A percentile compares a stretch with the other conserved stretches of the same genome.
Conservation (phyloP, 805 yeast genomes). For the Naumovozyma baii region DNA sequence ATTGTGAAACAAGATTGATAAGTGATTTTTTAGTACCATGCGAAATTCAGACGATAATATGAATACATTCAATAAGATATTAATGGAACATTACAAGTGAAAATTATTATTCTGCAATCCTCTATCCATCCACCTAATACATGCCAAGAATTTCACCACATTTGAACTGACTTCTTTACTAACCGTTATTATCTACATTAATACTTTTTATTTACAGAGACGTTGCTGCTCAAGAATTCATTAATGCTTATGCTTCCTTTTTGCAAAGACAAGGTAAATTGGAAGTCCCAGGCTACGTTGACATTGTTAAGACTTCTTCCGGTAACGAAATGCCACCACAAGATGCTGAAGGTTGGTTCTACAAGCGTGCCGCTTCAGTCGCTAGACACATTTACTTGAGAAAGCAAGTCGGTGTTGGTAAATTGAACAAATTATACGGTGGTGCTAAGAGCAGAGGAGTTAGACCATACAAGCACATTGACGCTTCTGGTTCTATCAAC, state of each 20-base stretch:
- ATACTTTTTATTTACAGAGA: constrained; percentile 70
- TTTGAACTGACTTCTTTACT: background rate
- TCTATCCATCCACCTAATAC: too few relatives aligned
- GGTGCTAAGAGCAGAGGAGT: constrained; percentile 98
- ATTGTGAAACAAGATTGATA: too few relatives aligned
- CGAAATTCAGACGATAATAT: too few relatives aligned
- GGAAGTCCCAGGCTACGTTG: constrained; percentile 99
- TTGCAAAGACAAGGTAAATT: constrained; percentile 99
- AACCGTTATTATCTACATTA: background rate
- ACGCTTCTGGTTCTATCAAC: constrained; percentile 99
- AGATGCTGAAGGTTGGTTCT: constrained; percentile 99
- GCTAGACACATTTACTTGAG: constrained; percentile 99
- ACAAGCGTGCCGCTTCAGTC: constrained; percentile 99
- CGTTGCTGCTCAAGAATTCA: constrained; percentile 99
- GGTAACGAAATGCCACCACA: constrained; percentile 99
- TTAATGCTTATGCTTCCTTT: constrained; percentile 98
- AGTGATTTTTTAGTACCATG: background rate
- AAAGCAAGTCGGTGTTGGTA: constrained; percentile 99
- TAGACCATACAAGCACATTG: constrained; percentile 97
- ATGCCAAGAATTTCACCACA: background rate
- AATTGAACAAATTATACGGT: constrained; percentile 98
- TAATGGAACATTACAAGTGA: too few relatives aligned
- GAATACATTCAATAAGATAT: too few relatives aligned
- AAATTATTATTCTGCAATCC: too few relatives aligned
- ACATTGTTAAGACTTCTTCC: constrained; percentile 96